Percentiles rank a stretch among this genome's conserved stretches.
phyloP scores from a whole-genome alignment of 176 grass and related monocot species.

The sorghum (Sorghum bicolor) region Sorghum_bicolor_NCBIv3 NC_012872.2:60547501-60548000 shows the following conservation, averaged over 20 bases:
- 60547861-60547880: too few species aligned
- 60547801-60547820: too few species aligned
- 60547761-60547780: background rate
- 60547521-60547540: conserved; percentile 33
- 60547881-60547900: too few species aligned
- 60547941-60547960: background rate
- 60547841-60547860: too few species aligned
- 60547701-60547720: too few species aligned
- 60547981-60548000: background rate
- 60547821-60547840: too few species aligned
- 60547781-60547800: too few species aligned
- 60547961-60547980: background rate
- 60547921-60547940: background rate
- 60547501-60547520: background rate
- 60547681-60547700: background rate
- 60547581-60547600: background rate
- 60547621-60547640: background rate
- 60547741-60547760: background rate
- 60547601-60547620: background rate
- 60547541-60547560: background rate
- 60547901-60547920: background rate
- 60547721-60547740: background rate
- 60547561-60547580: background rate
- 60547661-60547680: background rate
- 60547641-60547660: background rate